Evolutionary conservation across 345 rosid genomes (phyloP), one percentile per base, ranked within the genome.

Genomic region (Brassica juncea): DNA sequence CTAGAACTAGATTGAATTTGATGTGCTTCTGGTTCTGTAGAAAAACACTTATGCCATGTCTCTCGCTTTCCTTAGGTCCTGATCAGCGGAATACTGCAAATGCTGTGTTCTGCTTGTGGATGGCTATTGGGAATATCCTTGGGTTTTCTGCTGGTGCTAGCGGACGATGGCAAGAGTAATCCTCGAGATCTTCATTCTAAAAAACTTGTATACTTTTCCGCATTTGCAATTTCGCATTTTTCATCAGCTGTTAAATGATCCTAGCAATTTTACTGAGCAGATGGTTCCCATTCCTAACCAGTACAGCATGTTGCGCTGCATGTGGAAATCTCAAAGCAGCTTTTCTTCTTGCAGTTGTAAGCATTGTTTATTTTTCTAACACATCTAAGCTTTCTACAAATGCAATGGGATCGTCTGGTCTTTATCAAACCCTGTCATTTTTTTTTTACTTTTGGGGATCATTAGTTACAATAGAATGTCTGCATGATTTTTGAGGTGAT

Each of bases 131-230:
- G 68, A 95, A 93, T 73, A 86, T 95, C 65, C 86, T 95, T 69
- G 99, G 99, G 71, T 95, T 93, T 89, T 95, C 99, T 55, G 94
- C 98, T 15, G 99, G 97, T 85, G 90, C 99, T 37, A 95, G 91
- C 79, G 97, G 98, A 76, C 86, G 76, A 27, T 95, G 98, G 98
- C 88, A 90, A 82, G 91, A 92, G 99, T 93, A 84, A 84, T 68
- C 61, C 71, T 73, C 71, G 70, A 55, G 49, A 58, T 68, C 32
- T 49, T 55, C 70, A 42, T 32, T 31, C 19, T 61, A 16, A 62
- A 39, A 73, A 70, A n/a, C 7, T 63, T 69, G 47, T 44, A 27
- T 67, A 70, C 8, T 54, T 4, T 21, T 79, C 58, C 71, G 14
- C 61, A 39, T 76, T 47, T 75, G 83, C 70, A 30, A 6, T 49